Base-by-base conservation (phyloP, 148 eudicot genomes). In the Arbutus unedo region DNA sequence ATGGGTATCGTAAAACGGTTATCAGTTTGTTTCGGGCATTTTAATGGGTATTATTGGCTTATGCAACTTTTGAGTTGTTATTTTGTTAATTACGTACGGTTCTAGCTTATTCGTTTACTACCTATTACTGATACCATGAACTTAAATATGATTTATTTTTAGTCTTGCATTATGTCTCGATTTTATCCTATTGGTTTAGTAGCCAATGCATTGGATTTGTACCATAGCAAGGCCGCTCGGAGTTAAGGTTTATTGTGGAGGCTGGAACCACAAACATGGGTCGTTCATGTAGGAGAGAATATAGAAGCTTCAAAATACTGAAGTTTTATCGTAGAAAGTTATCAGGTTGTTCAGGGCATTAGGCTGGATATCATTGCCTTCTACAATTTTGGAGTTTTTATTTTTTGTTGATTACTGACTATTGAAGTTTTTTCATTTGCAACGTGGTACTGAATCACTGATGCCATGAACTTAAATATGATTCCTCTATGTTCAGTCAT, bases 401-500 rank as follows among this genome's bases (percentile, higher is more conserved):
- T 62, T 74, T 80, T 14, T 21, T 44, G 16, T 75, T 14, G 19
- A 50, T 50, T 16, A 68, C 55, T 15, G 54, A 9, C 51, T 66
- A 51, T 43, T 56, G 14, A 19, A 43, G 50, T 70, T 18, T 47
- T 0, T 11, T 84, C 50, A 73, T 47, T 55, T 47, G 14, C 82
- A 23, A 3, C 50, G 25, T 66, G 43, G 75, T 64, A 13, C 13
- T 38, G 53, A 62, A 5, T 41, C 59, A 13, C 13, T 38, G 53
- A 62, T 11, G 50, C 59, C 55, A 68, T 70, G 67, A 56, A 53
- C 77, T 57, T 56, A 4, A 48, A 31, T 55, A 45, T 54, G 71
- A 51, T 83, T n/a, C 73, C 50, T 71, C 23, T 57, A 54, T 64
- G 31, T 84, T 54, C 56, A 14, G 44, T 67, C 31, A 19, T 76